Evolutionary conservation across 1,139 yeast species (phyloP).

Genomic region (Martiniozyma asiatica): DNA sequence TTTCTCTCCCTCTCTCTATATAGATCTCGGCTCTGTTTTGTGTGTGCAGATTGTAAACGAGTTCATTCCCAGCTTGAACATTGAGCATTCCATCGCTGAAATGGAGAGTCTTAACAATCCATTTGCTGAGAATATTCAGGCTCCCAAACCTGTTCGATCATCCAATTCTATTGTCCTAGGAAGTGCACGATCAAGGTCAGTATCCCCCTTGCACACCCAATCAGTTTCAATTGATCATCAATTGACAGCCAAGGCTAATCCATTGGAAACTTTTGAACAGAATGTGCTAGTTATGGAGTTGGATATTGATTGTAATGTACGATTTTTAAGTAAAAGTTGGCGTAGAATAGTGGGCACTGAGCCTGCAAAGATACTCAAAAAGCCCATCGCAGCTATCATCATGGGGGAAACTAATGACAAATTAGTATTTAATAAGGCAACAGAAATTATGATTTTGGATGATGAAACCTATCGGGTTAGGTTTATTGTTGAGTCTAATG

Average conservation of each 20-base stretch:
- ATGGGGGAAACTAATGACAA: slow-evolving; percentile 56
- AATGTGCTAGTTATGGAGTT: slow-evolving; percentile 80
- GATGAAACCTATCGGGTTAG: slow-evolving; percentile 70
- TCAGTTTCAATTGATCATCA: too few species aligned
- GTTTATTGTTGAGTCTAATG: slow-evolving; percentile 45
- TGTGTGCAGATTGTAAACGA: too few species aligned
- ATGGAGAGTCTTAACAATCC: background rate
- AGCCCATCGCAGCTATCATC: slow-evolving; percentile 54
- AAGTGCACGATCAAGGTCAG: too few species aligned
- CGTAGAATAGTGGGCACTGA: slow-evolving; percentile 59
- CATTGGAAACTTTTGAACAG: slow-evolving; percentile 17
- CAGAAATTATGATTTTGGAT: slow-evolving; percentile 57
- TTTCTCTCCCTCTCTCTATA: too few species aligned
- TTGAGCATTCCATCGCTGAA: background rate
- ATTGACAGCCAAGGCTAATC: background rate
- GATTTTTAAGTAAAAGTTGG: slow-evolving; percentile 70
- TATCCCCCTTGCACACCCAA: too few species aligned
- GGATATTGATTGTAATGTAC: slow-evolving; percentile 67
- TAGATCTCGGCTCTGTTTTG: too few species aligned
- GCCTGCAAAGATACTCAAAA: slow-evolving; percentile 38
- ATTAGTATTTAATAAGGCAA: slow-evolving; percentile 58
- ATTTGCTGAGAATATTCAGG: background rate
- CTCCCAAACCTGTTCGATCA: too few species aligned
- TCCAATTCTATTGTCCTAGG: too few species aligned
- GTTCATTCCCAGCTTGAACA: too few species aligned